Evolutionary conservation across 805 yeast species (phyloP).

Genomic region (Candida berthetii): DNA sequence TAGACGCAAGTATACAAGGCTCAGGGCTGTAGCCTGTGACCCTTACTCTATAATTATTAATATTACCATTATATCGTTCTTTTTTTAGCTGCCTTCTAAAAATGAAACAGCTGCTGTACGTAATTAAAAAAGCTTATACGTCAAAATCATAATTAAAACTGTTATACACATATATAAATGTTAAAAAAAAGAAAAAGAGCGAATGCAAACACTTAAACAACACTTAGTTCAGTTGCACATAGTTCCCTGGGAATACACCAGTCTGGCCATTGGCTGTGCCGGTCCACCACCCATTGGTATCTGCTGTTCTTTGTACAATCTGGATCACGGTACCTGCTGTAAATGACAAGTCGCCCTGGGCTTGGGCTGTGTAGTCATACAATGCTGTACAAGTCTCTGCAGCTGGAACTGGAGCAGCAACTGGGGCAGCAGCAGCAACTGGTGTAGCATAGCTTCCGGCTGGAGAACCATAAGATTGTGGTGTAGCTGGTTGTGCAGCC

Average conservation of each 20-base stretch:
- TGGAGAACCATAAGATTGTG: constrained; percentile 19
- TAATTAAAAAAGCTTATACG: no score
- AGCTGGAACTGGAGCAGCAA: constrained; percentile 28
- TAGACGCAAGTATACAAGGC: no score
- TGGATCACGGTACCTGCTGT: constrained; percentile 85
- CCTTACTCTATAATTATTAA: no score
- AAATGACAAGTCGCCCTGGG: constrained; percentile 85
- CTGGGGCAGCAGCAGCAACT: constrained; percentile 23
- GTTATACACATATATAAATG: no score
- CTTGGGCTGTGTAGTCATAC: constrained; percentile 89
- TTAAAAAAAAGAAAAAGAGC: no score
- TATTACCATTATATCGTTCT: no score
- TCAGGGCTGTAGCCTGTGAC: no score
- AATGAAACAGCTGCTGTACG: no score
- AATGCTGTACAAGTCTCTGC: constrained; percentile 77
- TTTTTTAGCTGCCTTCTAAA: no score
- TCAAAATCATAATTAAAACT: no score
- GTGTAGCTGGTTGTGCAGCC: constrained; percentile 20
- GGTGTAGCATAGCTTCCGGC: constrained; percentile 28
- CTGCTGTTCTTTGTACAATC: constrained; percentile 74
- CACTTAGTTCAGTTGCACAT: constrained; percentile 67
- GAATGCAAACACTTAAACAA: no score
- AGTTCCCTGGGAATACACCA: constrained; percentile 96
- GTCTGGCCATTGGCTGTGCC: constrained; percentile 78
- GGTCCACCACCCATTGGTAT: constrained; percentile 97